A percentile compares a stretch with the other conserved stretches of the same genome.
phyloP scores from a whole-genome alignment of 164 flowering plant genomes.

The Chimonanthus salicifolius region DNA sequence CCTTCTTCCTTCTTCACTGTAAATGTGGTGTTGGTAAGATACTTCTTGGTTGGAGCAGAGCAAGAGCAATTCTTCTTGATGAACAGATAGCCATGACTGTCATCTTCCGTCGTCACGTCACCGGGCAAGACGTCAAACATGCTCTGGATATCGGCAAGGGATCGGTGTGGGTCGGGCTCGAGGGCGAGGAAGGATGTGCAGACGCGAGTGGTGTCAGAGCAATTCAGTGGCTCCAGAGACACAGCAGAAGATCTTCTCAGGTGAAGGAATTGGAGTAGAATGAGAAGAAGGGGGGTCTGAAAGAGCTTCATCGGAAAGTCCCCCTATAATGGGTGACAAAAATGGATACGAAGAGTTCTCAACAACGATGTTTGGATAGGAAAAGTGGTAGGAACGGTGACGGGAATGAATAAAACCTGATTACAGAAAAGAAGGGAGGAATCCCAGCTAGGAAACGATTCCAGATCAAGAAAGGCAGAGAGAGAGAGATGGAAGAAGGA shows the following conservation, averaged over 20 bases:
- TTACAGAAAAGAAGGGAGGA: neutral
- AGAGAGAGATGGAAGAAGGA: neutral
- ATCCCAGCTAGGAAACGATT: neutral
- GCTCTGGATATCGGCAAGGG: constrained; percentile 51
- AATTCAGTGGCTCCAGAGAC: constrained; percentile 49
- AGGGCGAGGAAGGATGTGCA: constrained; percentile 81
- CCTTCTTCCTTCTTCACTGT: constrained; percentile 53
- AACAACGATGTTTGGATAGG: neutral
- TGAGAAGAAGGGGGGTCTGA: constrained; percentile 4
- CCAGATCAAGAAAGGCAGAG: neutral
- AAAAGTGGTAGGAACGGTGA: neutral
- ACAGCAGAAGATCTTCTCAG: constrained; percentile 13
- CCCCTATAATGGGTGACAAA: too few species aligned
- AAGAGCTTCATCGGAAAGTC: constrained; percentile 11
- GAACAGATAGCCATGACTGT: constrained; percentile 35
- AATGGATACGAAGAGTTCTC: too few species aligned
- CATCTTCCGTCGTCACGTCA: constrained; percentile 52
- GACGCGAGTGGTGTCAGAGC: constrained; percentile 61
- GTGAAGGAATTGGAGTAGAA: constrained; percentile 18
- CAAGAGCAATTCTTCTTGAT: constrained; percentile 83
- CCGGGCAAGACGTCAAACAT: constrained; percentile 75
- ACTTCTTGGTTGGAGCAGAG: constrained; percentile 26
- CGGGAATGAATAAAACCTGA: neutral
- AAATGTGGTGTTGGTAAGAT: constrained; percentile 67
- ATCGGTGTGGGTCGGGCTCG: constrained; percentile 41